Conservation (phyloP, 1,139 yeast species). For the Yueomyces sp. region DNA sequence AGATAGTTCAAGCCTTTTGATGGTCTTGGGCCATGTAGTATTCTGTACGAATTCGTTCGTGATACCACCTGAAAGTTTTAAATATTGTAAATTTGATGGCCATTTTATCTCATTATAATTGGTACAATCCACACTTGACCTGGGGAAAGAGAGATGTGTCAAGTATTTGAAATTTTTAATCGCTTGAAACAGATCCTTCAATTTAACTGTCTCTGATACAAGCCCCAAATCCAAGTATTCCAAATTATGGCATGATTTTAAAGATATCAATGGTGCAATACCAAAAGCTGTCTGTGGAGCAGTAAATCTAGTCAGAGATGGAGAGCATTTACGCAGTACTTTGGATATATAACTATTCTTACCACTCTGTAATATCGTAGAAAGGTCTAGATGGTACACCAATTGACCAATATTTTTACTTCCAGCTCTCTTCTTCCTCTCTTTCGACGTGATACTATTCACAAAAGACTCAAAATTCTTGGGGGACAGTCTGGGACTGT, state of each 20-base stretch:
- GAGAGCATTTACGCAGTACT: constrained; percentile 60
- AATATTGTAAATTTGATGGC: constrained; percentile 65
- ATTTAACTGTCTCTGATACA: constrained; percentile 81
- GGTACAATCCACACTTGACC: constrained; percentile 72
- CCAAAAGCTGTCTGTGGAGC: constrained; percentile 97
- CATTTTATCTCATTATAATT: constrained; percentile 41
- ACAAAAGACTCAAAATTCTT: constrained; percentile 64
- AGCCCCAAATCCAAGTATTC: constrained; percentile 66
- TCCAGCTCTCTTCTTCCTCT: constrained; percentile 8
- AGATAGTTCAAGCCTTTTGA: constrained; percentile 63
- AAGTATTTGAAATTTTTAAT: constrained; percentile 49
- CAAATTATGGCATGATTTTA: constrained; percentile 55
- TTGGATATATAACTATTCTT: constrained; percentile 84
- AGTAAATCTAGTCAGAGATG: constrained; percentile 49
- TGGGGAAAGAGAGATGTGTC: constrained; percentile 73
- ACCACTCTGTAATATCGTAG: constrained; percentile 81
- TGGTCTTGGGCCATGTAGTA: constrained; percentile 58
- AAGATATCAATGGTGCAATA: constrained; percentile 68
- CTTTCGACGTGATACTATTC: constrained; percentile 41
- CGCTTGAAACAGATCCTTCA: constrained; percentile 66
- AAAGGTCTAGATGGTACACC: constrained; percentile 50
- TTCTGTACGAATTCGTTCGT: constrained; percentile 62
- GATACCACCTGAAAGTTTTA: constrained; percentile 81
- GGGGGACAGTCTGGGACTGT: constrained; percentile 48
- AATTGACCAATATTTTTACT: constrained; percentile 24